phyloP scores from a whole-genome alignment of 306 rosid species.

The Vigna radiata region DNA sequence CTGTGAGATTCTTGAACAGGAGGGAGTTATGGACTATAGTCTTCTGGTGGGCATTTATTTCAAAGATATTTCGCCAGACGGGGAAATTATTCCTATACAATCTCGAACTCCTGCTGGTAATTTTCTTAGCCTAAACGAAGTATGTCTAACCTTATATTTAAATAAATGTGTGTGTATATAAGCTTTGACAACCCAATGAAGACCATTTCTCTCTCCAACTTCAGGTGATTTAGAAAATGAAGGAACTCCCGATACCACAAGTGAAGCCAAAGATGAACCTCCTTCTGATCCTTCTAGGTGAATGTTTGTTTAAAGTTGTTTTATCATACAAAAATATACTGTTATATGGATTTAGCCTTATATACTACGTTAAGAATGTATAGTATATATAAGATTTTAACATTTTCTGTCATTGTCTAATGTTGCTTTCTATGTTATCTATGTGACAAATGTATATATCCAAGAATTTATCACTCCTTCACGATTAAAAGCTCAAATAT shows the following conservation, averaged over 20 bases:
- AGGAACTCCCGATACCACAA: constrained; percentile 55
- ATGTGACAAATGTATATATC: neutral
- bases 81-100: constrained; percentile 65
- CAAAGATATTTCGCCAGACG: constrained; percentile 69
- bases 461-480: constrained; percentile 3
- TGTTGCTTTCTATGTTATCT: neutral
- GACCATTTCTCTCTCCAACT: constrained; percentile 13
- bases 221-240: constrained; percentile 61
- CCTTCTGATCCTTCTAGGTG: constrained; percentile 78
- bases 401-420: too few species aligned
- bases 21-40: constrained; percentile 96
- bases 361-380: neutral
- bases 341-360: neutral
- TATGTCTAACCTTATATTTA: neutral
- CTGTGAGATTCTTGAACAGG: constrained; percentile 91
- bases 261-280: constrained; percentile 68
- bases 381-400: neutral
- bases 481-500: constrained; percentile 10
- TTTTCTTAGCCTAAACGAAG: constrained; percentile 25
- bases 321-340: neutral
- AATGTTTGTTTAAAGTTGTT: constrained; percentile 39
- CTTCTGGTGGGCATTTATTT: constrained; percentile 87
- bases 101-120: constrained; percentile 62
- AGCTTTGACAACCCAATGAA: neutral
- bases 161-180: neutral